A percentile compares a stretch with the other conserved stretches of the same genome.
Conservation (phyloP, 495 filamentous ascomycete genomes). For the Aspergillus incahuasiensis region DNA sequence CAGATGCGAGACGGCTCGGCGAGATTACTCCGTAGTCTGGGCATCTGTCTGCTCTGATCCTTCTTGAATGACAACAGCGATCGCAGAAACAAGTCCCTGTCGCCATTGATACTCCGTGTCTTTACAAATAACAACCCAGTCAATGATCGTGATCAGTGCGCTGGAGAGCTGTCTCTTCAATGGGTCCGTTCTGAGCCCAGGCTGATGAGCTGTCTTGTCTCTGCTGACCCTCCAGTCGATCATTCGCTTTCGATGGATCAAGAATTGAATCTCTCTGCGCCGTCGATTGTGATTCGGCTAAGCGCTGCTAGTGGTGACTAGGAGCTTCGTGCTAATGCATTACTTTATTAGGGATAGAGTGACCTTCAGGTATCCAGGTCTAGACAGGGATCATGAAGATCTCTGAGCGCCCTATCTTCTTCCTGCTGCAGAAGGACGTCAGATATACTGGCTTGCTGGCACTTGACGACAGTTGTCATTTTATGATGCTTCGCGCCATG, state of each 20-base stretch:
- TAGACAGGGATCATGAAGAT: background rate
- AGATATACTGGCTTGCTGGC: background rate
- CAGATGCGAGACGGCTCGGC: background rate
- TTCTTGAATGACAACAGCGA: background rate
- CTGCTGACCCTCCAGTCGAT: conserved; percentile 13
- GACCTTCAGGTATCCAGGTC: conserved; percentile 1
- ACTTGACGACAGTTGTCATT: background rate
- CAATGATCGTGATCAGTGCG: conserved; percentile 8
- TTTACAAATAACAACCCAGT: background rate
- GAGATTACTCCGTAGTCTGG: background rate
- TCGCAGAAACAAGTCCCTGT: background rate
- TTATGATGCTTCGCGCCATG: too few species aligned
- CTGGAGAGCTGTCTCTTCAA: background rate
- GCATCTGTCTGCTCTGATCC: background rate
- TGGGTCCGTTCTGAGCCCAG: background rate
- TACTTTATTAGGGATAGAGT: conserved; percentile 18
- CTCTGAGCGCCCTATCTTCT: background rate
- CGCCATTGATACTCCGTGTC: background rate
- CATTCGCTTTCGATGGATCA: conserved; percentile 23
- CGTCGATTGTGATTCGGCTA: conserved; percentile 18
- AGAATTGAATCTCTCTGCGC: conserved; percentile 14
- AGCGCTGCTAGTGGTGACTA: background rate
- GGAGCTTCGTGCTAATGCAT: conserved; percentile 16
- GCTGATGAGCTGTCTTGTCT: conserved; percentile 21
- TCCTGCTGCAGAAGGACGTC: background rate